Base-by-base conservation (phyloP, 2,329 filamentous ascomycete genomes). In the Nemania diffusa region DNA sequence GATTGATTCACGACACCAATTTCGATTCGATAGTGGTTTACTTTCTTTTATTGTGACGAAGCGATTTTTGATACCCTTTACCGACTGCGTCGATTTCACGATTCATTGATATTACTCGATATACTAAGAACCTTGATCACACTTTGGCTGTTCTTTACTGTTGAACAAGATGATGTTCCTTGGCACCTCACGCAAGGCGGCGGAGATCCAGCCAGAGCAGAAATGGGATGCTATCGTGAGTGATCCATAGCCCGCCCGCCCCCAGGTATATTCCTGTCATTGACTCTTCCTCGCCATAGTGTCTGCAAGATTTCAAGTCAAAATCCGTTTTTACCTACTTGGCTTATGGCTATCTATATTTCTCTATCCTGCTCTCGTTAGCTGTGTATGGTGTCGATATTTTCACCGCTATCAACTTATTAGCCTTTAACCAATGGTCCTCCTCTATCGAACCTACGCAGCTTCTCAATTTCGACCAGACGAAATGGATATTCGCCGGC, bases 141-240 rank as follows among this genome's bases (percentile, higher is more conserved):
- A 6, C 44, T 15, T 32, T 32, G 52, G 50, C n/a, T 20, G 5
- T 44, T 57, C 22, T 32, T 65, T 62, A 48, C 62, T 51, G 69
- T 63, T 52, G 42, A 29, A 56, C 78, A 86, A 76, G 57, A 93
- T 94, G 91, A 85, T 68, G 65, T 69, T 87, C 73, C 92, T 90
- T 77, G 83, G 87, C 73, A 86, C 88, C 72, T 81, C 85, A 58
- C 83, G 84, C 64, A 91, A 91, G 77, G 78, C 84, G 77, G 86
- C 84, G 72, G 85, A 91, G 70, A 86, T 95, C 69, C 85, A 88
- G 70, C 90, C 92, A 67, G 95, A 97, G 80, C 93, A 96, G 82
- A 92, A 94, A 84, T 98, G 95, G 95, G 92, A 94, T 76, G 97
- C 94, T 78, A 94, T 98, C 78, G 92, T 93, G 82, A 77, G 91